Conservation (phyloP, 2,329 filamentous ascomycete species). For the Zalaria sp. region DNA sequence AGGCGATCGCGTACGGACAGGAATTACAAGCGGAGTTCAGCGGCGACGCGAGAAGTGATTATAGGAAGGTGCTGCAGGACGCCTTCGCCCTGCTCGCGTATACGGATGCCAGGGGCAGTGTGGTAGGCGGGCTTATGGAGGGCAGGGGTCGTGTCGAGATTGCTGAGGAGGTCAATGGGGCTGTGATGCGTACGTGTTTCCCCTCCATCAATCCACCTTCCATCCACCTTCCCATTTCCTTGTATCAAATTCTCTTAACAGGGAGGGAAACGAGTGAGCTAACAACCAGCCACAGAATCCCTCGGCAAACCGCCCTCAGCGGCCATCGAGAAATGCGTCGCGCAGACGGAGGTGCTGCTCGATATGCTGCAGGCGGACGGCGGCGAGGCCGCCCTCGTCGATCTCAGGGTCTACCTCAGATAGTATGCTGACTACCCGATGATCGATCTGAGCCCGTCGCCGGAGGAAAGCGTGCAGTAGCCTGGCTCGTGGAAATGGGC, state of each 20-base stretch:
- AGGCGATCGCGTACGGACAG: constrained; percentile 68
- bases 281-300: constrained; percentile 45
- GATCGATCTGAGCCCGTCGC: no score
- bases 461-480: no score
- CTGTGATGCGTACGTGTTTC: constrained; percentile 61
- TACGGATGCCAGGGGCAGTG: constrained; percentile 60
- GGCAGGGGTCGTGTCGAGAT: constrained; percentile 59
- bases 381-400: constrained; percentile 71
- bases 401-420: constrained; percentile 28
- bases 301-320: constrained; percentile 81
- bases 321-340: constrained; percentile 70
- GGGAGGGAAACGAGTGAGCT: no score
- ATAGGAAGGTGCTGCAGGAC: constrained; percentile 61
- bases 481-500: no score
- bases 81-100: constrained; percentile 87
- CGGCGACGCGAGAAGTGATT: constrained; percentile 53
- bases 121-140: constrained; percentile 67
- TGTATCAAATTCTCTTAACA: no score
- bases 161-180: constrained; percentile 86
- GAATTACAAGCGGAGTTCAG: constrained; percentile 65
- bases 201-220: constrained; percentile 7
- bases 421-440: no score
- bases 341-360: constrained; percentile 77
- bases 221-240: neutral
- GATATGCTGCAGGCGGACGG: constrained; percentile 57